Percentiles rank a stretch among this genome's conserved stretches.
These are phyloP conservation scores for Fomes fomentarius DNA, from an alignment of 1,284 basidiomycete species.

Conservation along the genomic window DNA sequence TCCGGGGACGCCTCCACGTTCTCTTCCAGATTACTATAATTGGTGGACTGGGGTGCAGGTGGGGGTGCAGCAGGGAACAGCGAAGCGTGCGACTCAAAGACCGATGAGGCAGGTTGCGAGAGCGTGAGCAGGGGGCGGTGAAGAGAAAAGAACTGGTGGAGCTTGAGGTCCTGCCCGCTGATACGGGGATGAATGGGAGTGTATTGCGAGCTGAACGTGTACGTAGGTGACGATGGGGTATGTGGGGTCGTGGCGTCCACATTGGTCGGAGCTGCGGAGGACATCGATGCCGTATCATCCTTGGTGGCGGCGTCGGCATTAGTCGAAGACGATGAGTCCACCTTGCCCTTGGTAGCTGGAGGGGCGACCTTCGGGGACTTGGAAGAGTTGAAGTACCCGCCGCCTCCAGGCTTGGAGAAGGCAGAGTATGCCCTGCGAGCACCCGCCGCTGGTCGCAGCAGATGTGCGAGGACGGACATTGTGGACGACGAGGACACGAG, in stretches of 20 bases:
- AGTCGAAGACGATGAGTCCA: constrained; percentile 27
- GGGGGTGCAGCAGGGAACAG: constrained; percentile 20
- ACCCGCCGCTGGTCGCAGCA: constrained; percentile 50
- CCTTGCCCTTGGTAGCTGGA: constrained; percentile 29
- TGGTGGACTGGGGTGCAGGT: constrained; percentile 14
- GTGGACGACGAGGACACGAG: constrained; percentile 22
- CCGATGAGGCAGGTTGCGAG: constrained; percentile 52
- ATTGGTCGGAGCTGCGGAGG: constrained; percentile 14
- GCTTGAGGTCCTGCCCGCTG: constrained; percentile 66
- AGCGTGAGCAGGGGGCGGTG: constrained; percentile 75
- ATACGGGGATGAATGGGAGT: constrained; percentile 53
- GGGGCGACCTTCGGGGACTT: constrained; percentile 48
- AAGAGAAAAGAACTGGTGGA: constrained; percentile 80
- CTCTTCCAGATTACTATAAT: constrained; percentile 45
- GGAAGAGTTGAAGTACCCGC: constrained; percentile 72
- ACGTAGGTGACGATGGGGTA: constrained; percentile 13
- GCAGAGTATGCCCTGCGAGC: constrained; percentile 70
- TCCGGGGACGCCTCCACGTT: constrained; percentile 59
- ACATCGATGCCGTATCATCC: constrained; percentile 27
- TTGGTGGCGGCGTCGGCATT: constrained; percentile 25
- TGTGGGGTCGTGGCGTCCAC: constrained; percentile 1
- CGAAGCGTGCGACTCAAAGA: constrained; percentile 53
- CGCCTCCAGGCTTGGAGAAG: constrained; percentile 77
- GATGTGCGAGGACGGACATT: constrained; percentile 50
- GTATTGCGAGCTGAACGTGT: constrained; percentile 24